Percentiles rank a stretch among this genome's conserved stretches.
These are phyloP conservation scores for Leccinum boreale DNA, from an alignment of 768 basidiomycete genomes.

Conservation along the genomic window DNA sequence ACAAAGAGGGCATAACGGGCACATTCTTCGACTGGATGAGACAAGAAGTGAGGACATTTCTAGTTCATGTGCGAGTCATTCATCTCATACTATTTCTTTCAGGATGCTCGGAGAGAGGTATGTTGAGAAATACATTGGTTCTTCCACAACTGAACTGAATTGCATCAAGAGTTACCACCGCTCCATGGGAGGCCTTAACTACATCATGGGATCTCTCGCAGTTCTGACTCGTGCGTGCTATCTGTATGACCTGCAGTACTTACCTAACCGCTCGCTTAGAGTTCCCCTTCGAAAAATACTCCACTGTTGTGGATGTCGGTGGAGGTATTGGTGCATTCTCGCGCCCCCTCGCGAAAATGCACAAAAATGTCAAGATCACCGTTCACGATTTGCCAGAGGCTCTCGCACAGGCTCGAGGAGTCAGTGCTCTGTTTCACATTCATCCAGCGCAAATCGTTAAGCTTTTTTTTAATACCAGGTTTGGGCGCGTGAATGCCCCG, in stretches of 20 bases:
- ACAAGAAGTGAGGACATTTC: conserved; percentile 14
- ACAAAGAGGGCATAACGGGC: conserved; percentile 17
- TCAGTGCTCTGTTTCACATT: not conserved
- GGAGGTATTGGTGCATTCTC: conserved; percentile 33
- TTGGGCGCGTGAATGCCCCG: conserved; percentile 25
- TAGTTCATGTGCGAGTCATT: not conserved
- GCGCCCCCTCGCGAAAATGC: conserved; percentile 26
- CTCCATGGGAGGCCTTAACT: conserved; percentile 23
- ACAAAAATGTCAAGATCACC: conserved; percentile 30
- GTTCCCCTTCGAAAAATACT: conserved; percentile 30
- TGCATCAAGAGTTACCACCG: conserved; percentile 18
- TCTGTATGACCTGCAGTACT: not conserved
- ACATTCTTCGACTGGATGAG: conserved; percentile 26
- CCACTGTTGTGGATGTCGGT: conserved; percentile 34
- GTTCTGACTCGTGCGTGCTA: conserved; percentile 18
- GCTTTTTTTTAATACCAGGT: conserved; percentile 13
- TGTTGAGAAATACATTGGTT: not conserved
- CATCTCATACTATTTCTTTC: not conserved
- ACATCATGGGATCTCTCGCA: conserved; percentile 25
- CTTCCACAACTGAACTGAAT: not conserved
- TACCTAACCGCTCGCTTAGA: conserved; percentile 13
- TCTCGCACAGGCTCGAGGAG: conserved; percentile 20
- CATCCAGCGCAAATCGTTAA: not conserved
- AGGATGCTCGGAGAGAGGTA: conserved; percentile 24
- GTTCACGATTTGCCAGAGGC: conserved; percentile 31